A percentile compares a stretch with the other conserved stretches of the same genome.
phyloP scores from a whole-genome alignment of 768 basidiomycete species.

The Pleurotus giganteus region DNA sequence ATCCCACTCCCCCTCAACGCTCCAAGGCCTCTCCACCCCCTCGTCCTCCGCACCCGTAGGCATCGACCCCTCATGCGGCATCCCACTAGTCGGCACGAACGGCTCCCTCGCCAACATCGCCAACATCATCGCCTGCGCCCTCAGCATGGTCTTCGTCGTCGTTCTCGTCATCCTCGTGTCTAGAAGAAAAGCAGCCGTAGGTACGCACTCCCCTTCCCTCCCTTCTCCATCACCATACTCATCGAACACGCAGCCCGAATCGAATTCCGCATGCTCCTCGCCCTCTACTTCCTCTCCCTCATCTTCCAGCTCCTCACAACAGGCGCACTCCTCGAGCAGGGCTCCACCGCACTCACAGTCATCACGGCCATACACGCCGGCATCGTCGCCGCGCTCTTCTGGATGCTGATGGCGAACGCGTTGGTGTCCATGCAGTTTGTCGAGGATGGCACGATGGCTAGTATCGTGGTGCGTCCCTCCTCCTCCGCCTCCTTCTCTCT shows the following conservation, averaged over 20 bases:
- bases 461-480: constrained; percentile 54
- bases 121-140: constrained; percentile 78
- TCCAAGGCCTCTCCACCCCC: constrained; percentile 41
- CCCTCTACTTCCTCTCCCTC: constrained; percentile 67
- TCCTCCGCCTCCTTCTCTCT: constrained; percentile 1
- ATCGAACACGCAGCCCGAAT: constrained; percentile 47
- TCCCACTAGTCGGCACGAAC: constrained; percentile 54
- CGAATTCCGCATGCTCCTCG: constrained; percentile 68
- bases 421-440: constrained; percentile 86
- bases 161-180: constrained; percentile 56
- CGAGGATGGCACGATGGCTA: constrained; percentile 82
- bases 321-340: constrained; percentile 77
- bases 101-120: constrained; percentile 80
- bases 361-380: constrained; percentile 81
- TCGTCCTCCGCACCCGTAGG: constrained; percentile 70
- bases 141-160: constrained; percentile 62
- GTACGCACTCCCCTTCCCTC: constrained; percentile 35
- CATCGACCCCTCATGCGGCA: constrained; percentile 78
- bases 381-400: constrained; percentile 73
- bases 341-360: constrained; percentile 63
- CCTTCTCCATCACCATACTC: background rate
- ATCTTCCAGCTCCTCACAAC: constrained; percentile 81
- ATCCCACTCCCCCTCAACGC: constrained; percentile 27
- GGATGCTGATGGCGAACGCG: constrained; percentile 73
- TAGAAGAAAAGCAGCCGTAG: constrained; percentile 85